Evolutionary conservation across 106 monocot genomes (phyloP), one percentile per base, ranked within the genome.

Genomic region (Gastrodia elata): DNA sequence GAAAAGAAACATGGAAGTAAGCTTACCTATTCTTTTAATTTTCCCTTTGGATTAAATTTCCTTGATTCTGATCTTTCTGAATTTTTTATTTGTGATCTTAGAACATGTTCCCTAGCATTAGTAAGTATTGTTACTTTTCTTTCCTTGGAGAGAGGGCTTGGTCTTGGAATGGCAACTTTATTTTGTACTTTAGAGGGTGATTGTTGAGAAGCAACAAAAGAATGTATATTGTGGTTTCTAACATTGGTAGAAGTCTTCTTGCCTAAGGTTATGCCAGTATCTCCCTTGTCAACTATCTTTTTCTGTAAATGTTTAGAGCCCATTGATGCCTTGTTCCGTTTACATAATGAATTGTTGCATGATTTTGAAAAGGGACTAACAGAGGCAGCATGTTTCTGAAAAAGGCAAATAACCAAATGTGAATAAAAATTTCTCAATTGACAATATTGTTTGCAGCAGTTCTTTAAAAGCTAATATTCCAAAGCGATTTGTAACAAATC

Each of bases 361-460:
- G 24, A 39, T 69, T 69, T 69, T 69, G 39, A 39, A 69, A 69
- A 22, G 10, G 24, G 4, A 13, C 69, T 69, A 13, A 9, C 22
- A 39, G 69, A 39, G 40, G 69, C 6, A 40, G 39, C 38, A 4
- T 22, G 9, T 40, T 40, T 40, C 69, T 69, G 69, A 69, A 69
- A 69, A 40, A 64, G 0, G 15, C 1, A 36, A 36, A 37, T 67
- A 4, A 4, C 52, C 13, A 61, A 61, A 61, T 11, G 30, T 10
- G 7, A 34, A 37, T 4, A 37, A 37, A 35, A 67, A 18, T 61
- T 61, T 24, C 13, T 61, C 30, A 30, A 61, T 28, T 30, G 61
- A 32, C 32, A 28, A 30, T 61, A 32, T 61, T 58, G 58, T 58
- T 58, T 58, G 26, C 58, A 1, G 10, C 6, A 27, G 5, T 58